Conservation (phyloP, 2,329 filamentous ascomycete genomes). For the Knufia fluminis region DNA sequence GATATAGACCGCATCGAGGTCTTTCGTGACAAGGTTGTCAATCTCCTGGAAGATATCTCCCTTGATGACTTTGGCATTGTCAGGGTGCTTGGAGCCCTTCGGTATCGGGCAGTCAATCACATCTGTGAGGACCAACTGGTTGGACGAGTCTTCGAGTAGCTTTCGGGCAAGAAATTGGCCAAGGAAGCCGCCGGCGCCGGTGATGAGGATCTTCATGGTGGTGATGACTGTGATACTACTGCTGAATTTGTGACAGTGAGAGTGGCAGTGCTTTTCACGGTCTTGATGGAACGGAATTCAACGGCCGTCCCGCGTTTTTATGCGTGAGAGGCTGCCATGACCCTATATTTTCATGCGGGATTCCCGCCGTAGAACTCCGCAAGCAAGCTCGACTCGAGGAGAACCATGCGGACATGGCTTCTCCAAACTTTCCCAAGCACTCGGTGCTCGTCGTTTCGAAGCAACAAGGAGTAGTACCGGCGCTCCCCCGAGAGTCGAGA, state of each 20-base stretch:
- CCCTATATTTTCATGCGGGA: conserved; percentile 1
- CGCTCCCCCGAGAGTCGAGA: no score
- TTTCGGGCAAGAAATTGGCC: conserved; percentile 52
- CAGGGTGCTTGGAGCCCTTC: conserved; percentile 37
- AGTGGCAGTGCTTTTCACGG: not conserved
- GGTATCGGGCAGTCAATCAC: conserved; percentile 46
- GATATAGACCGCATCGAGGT: conserved; percentile 48
- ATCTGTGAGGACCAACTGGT: conserved; percentile 48
- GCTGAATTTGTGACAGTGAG: not conserved
- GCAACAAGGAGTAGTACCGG: no score
- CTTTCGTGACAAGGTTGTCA: conserved; percentile 29
- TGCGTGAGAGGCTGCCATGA: not conserved
- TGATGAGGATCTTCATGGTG: conserved; percentile 49
- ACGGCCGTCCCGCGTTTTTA: no score
- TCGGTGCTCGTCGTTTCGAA: no score
- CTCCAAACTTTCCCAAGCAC: no score
- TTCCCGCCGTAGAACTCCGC: conserved; percentile 9
- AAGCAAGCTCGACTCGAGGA: not conserved
- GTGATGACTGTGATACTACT: not conserved
- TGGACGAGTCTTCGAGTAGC: conserved; percentile 41
- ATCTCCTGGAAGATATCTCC: conserved; percentile 45
- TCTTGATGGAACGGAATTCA: no score
- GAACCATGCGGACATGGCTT: no score
- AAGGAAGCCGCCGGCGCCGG: conserved; percentile 56
- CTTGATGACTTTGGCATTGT: conserved; percentile 42